Evolutionary conservation across 1,284 basidiomycete species (phyloP).

Genomic region (Tilletia walkeri): DNA sequence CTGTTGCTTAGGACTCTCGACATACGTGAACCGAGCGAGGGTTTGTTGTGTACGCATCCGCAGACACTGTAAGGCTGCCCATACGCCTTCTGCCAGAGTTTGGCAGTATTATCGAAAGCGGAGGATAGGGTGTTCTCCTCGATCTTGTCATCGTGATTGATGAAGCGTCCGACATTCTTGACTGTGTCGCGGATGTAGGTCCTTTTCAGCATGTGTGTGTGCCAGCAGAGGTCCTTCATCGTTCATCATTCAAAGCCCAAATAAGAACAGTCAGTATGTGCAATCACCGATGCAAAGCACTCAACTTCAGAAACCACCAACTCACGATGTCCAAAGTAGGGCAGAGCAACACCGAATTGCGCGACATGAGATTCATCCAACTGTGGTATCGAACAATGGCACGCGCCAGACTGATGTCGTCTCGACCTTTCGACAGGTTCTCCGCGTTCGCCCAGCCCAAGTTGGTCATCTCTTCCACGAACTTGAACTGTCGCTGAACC

Average conservation of each 20-base stretch:
- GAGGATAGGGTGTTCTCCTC: slow-evolving; percentile 34
- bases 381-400: slow-evolving; percentile 38
- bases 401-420: slow-evolving; percentile 18
- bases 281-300: too few relatives aligned
- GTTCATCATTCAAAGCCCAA: too few relatives aligned
- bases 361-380: slow-evolving; percentile 31
- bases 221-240: slow-evolving; percentile 36
- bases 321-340: slow-evolving; percentile 40
- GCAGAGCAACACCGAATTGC: slow-evolving; percentile 24
- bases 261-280: too few relatives aligned
- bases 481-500: slow-evolving; percentile 23
- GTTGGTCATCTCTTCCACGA: slow-evolving; percentile 24
- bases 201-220: slow-evolving; percentile 37
- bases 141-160: slow-evolving; percentile 45
- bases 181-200: slow-evolving; percentile 32
- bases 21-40: slow-evolving; percentile 28
- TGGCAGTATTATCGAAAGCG: slow-evolving; percentile 36
- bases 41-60: slow-evolving; percentile 37
- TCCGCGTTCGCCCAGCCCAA: slow-evolving; percentile 23
- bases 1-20: not conserved
- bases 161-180: slow-evolving; percentile 35
- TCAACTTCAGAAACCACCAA: too few relatives aligned
- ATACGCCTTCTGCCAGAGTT: slow-evolving; percentile 33
- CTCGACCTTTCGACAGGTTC: slow-evolving; percentile 2
- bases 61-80: slow-evolving; percentile 39